phyloP scores from a whole-genome alignment of 73 alveolate genomes.

The Paramecium sonneborni region DNA sequence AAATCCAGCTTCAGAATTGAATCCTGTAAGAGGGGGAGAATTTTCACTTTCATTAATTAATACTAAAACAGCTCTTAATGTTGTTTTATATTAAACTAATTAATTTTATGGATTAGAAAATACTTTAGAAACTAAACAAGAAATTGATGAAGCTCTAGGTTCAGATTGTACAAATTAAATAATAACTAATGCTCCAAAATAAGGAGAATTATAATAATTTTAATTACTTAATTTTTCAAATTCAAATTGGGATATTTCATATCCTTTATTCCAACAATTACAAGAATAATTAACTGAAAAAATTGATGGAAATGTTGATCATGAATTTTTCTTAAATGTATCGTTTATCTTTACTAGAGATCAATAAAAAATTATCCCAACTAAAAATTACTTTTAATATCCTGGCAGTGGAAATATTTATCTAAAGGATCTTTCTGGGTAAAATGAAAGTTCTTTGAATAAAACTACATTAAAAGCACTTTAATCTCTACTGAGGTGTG shows the following conservation, averaged over 20 bases:
- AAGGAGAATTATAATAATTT: slow-evolving; percentile 47
- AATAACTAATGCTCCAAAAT: slow-evolving; percentile 27
- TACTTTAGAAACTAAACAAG: background rate
- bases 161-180: background rate
- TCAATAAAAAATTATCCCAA: slow-evolving; percentile 24
- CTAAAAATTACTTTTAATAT: slow-evolving; percentile 8
- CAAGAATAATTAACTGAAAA: background rate
- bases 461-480: background rate
- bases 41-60: slow-evolving; percentile 57
- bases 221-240: background rate
- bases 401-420: slow-evolving; percentile 26
- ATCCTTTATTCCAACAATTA: background rate
- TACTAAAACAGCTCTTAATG: background rate
- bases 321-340: slow-evolving; percentile 22
- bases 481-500: background rate
- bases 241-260: slow-evolving; percentile 25
- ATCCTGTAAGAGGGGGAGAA: slow-evolving; percentile 77
- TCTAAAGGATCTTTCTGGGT: background rate
- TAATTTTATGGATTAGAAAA: slow-evolving; percentile 37
- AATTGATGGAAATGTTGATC: background rate
- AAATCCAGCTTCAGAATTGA: slow-evolving; percentile 80
- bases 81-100: background rate
- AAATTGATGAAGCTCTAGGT: background rate
- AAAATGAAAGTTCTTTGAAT: background rate
- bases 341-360: slow-evolving; percentile 13